A percentile compares a stretch with the other conserved stretches of the same genome.
phyloP scores from a whole-genome alignment of 2,329 filamentous ascomycete species.

The Penicillium psychrosexuale region DNA sequence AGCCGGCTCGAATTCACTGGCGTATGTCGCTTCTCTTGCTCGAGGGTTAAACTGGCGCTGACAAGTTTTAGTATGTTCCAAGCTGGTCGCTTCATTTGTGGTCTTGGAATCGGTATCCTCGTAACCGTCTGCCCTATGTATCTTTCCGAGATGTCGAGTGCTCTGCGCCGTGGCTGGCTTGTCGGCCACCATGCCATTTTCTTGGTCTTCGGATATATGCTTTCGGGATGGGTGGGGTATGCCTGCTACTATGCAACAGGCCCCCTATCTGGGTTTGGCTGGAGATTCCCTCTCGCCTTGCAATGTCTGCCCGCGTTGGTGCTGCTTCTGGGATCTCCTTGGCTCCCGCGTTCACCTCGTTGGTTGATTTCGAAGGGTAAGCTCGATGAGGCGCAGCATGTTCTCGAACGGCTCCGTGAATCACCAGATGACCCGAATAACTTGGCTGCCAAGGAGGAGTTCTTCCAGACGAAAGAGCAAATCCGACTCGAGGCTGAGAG shows the following conservation, averaged over 20 bases:
- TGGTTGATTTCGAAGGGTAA: slow-evolving; percentile 51
- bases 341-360: slow-evolving; percentile 48
- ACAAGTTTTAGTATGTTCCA: slow-evolving; percentile 42
- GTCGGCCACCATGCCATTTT: slow-evolving; percentile 49
- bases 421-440: slow-evolving; percentile 41
- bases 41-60: background rate
- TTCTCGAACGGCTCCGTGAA: slow-evolving; percentile 42
- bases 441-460: slow-evolving; percentile 46
- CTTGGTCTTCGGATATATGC: slow-evolving; percentile 49
- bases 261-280: slow-evolving; percentile 41
- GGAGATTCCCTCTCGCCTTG: slow-evolving; percentile 47
- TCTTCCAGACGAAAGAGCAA: slow-evolving; percentile 49
- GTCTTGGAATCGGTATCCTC: slow-evolving; percentile 44
- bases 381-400: slow-evolving; percentile 45
- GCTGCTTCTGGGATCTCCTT: slow-evolving; percentile 41
- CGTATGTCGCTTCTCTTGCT: slow-evolving; percentile 26
- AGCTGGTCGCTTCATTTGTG: slow-evolving; percentile 43
- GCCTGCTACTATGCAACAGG: slow-evolving; percentile 44
- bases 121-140: slow-evolving; percentile 48
- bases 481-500: slow-evolving; percentile 44
- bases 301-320: slow-evolving; percentile 42
- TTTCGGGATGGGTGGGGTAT: slow-evolving; percentile 46
- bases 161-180: slow-evolving; percentile 44
- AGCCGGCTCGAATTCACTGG: slow-evolving; percentile 45
- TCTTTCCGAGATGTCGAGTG: slow-evolving; percentile 44